Conservation (phyloP, 257 asterid genomes). For the Lithospermum erythrorhizon region DNA sequence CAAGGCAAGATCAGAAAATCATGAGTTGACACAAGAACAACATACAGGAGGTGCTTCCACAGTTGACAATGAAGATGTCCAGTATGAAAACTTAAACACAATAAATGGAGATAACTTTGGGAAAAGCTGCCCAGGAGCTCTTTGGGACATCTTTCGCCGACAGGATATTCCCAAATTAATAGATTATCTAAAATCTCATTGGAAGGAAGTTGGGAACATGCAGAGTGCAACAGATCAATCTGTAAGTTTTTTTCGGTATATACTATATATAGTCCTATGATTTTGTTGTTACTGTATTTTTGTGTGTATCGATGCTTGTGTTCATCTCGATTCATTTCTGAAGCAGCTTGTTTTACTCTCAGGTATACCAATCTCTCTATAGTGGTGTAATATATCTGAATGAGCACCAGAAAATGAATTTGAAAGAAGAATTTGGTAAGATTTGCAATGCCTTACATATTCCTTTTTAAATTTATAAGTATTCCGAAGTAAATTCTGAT, state of each 20-base stretch:
- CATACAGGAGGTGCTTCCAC: constrained; percentile 26
- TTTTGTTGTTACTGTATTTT: not conserved
- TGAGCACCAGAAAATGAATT: constrained; percentile 52
- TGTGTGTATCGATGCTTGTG: not conserved
- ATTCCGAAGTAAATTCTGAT: no score
- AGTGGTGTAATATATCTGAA: constrained; percentile 58
- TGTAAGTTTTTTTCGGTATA: constrained; percentile 28
- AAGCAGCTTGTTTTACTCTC: constrained; percentile 20
- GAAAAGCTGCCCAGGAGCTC: constrained; percentile 54
- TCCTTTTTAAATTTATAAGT: not conserved
- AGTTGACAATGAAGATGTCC: constrained; percentile 21
- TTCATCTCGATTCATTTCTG: constrained; percentile 9
- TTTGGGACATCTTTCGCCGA: constrained; percentile 82
- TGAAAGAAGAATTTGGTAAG: constrained; percentile 90
- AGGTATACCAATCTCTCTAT: constrained; percentile 63
- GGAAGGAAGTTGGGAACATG: constrained; percentile 35
- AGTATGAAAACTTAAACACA: constrained; percentile 22
- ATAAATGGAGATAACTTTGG: constrained; percentile 19
- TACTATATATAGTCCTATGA: not conserved
- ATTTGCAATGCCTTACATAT: constrained; percentile 2
- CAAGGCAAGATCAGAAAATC: constrained; percentile 19
- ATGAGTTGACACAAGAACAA: constrained; percentile 25
- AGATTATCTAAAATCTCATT: constrained; percentile 48
- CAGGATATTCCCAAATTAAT: constrained; percentile 68
- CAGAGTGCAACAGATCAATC: constrained; percentile 22